Evolutionary conservation across 2,329 filamentous ascomycete genomes (phyloP).

Genomic region (Aulographum hederae): DNA sequence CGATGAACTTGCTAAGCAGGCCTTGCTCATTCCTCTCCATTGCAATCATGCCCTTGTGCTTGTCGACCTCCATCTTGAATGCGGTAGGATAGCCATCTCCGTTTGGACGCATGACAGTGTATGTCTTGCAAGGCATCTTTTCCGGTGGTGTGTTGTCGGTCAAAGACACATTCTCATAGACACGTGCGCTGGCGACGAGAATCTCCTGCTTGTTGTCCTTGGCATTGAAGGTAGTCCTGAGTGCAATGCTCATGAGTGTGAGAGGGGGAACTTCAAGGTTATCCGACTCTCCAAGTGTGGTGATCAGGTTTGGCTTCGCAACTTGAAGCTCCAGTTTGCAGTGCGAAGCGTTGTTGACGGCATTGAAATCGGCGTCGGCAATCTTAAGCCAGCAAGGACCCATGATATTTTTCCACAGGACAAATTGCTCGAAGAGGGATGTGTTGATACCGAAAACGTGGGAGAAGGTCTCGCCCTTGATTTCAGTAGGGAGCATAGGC

Average conservation of each 20-base stretch:
- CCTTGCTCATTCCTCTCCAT: conserved; percentile 71
- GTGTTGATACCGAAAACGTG: conserved; percentile 90
- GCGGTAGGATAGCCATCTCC: conserved; percentile 63
- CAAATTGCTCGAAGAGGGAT: conserved; percentile 90
- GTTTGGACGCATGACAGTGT: conserved; percentile 76
- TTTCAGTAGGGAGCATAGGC: conserved; percentile 49
- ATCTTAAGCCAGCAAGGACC: conserved; percentile 95
- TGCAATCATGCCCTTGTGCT: conserved; percentile 60
- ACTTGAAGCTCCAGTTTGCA: conserved; percentile 88
- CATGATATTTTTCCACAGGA: conserved; percentile 98
- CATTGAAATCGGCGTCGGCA: conserved; percentile 62
- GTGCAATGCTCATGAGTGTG: conserved; percentile 86
- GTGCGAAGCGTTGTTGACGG: conserved; percentile 84
- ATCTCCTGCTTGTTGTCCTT: conserved; percentile 97
- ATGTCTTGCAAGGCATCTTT: conserved; percentile 73
- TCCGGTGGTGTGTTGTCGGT: conserved; percentile 79
- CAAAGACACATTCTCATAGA: conserved; percentile 80
- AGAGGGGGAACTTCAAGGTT: conserved; percentile 69
- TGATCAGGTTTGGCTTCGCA: conserved; percentile 58
- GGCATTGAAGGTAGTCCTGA: conserved; percentile 74
- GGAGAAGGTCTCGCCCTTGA: conserved; percentile 75
- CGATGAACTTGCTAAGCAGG: conserved; percentile 74
- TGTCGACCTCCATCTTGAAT: conserved; percentile 62
- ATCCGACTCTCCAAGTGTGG: conserved; percentile 56
- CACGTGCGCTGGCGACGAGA: conserved; percentile 70